A percentile compares a stretch with the other conserved stretches of the same genome.
Evolutionary conservation across 2,329 filamentous ascomycete genomes (phyloP).

Genomic region (Colletotrichum shisoi): DNA sequence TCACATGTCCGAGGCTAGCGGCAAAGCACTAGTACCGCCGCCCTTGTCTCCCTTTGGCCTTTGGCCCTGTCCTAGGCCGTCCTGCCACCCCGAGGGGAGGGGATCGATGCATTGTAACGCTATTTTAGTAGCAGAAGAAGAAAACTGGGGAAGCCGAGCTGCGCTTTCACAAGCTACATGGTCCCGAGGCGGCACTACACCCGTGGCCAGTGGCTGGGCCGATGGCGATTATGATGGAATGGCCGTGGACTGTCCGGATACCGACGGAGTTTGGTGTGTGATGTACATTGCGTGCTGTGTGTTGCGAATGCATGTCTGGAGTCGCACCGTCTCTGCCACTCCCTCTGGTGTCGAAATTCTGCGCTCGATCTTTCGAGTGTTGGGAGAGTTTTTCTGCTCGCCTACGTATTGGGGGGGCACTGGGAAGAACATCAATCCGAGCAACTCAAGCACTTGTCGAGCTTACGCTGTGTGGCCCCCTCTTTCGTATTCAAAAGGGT

Average conservation of each 20-base stretch:
- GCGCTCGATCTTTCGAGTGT: conserved; percentile 27
- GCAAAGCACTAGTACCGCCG: conserved; percentile 27
- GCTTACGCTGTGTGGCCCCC: conserved; percentile 18
- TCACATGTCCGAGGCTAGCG: conserved; percentile 37
- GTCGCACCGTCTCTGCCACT: conserved; percentile 1
- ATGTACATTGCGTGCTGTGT: conserved; percentile 5
- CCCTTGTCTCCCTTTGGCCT: conserved; percentile 25
- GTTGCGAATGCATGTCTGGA: conserved; percentile 15
- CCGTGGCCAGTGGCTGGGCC: conserved; percentile 27
- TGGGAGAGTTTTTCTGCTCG: conserved; percentile 10
- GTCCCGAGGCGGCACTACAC: conserved; percentile 10
- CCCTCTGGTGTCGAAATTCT: not conserved
- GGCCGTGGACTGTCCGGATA: not conserved
- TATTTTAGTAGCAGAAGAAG: conserved; percentile 21
- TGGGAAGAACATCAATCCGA: conserved; percentile 4
- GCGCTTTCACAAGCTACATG: conserved; percentile 36
- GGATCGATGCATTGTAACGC: conserved; percentile 35
- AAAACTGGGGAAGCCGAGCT: conserved; percentile 37
- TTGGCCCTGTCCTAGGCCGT: conserved; percentile 30
- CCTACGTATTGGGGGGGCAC: conserved; percentile 10
- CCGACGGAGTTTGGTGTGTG: not conserved
- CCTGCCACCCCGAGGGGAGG: conserved; percentile 20
- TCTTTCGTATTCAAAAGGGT: conserved; percentile 18
- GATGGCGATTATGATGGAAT: conserved; percentile 29
- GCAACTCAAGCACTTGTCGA: not conserved